phyloP scores from a whole-genome alignment of 1,139 yeast species.

The Lodderomyces metapsilosis region DNA sequence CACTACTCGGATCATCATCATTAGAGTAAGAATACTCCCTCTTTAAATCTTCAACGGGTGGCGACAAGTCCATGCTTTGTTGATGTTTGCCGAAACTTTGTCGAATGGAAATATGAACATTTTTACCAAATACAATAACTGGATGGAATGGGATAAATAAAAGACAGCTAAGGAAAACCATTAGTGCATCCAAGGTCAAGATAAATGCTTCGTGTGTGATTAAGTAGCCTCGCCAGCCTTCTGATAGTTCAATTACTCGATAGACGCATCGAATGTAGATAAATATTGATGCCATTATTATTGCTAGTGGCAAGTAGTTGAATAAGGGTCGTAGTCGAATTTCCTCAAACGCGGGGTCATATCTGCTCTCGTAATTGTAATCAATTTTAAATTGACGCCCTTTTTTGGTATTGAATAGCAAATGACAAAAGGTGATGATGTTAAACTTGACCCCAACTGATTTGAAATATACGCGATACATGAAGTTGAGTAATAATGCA shows the following conservation, averaged over 20 bases:
- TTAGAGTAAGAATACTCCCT: not conserved
- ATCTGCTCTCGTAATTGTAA: conserved; percentile 18
- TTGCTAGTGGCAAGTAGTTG: conserved; percentile 23
- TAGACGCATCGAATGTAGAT: conserved; percentile 32
- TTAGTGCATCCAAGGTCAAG: conserved; percentile 27
- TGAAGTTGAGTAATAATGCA: conserved; percentile 26
- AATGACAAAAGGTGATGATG: conserved; percentile 12
- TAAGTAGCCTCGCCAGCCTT: conserved; percentile 36
- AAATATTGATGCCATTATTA: conserved; percentile 21
- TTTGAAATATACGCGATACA: conserved; percentile 24
- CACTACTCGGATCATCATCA: not conserved
- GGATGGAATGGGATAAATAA: conserved; percentile 28
- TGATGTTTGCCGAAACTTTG: not conserved
- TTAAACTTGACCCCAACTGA: conserved; percentile 7
- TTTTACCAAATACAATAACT: conserved; percentile 23
- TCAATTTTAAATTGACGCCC: conserved; percentile 17
- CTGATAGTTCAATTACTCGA: conserved; percentile 29
- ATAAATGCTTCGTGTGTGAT: conserved; percentile 32
- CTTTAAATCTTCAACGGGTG: not conserved
- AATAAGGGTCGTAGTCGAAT: conserved; percentile 19
- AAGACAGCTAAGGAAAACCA: conserved; percentile 21
- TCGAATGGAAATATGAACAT: not conserved
- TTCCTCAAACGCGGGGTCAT: conserved; percentile 17
- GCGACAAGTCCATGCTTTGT: not conserved
- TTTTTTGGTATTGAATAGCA: conserved; percentile 24